phyloP scores from a whole-genome alignment of 2,329 filamentous ascomycete genomes.

The Seiridium cupressi region DNA sequence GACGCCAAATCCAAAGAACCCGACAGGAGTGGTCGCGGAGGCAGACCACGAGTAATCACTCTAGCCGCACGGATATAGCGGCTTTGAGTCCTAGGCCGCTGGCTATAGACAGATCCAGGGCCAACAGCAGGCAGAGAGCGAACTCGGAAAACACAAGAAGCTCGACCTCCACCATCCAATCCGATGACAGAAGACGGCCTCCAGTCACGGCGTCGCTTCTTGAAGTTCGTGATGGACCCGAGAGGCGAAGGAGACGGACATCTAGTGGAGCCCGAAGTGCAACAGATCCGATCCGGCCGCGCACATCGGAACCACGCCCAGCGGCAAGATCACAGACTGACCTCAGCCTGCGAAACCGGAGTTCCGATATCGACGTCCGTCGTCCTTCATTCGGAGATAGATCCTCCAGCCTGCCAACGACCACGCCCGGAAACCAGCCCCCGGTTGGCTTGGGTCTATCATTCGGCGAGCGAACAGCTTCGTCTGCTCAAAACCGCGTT shows the following conservation, averaged over 20 bases:
- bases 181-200: constrained; percentile 51
- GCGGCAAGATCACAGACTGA: constrained; percentile 66
- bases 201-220: constrained; percentile 46
- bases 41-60: constrained; percentile 37
- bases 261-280: constrained; percentile 55
- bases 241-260: constrained; percentile 46
- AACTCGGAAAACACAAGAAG: constrained; percentile 27
- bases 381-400: constrained; percentile 42
- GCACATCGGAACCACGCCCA: constrained; percentile 42
- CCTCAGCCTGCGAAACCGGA: constrained; percentile 44
- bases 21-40: constrained; percentile 46
- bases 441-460: constrained; percentile 2
- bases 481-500: constrained; percentile 16
- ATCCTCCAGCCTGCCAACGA: constrained; percentile 35
- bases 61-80: constrained; percentile 32
- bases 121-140: constrained; percentile 25
- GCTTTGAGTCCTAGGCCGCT: constrained; percentile 23
- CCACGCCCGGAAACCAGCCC: constrained; percentile 14
- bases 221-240: constrained; percentile 47
- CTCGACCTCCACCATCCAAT: constrained; percentile 38
- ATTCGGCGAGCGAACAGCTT: constrained; percentile 25
- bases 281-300: constrained; percentile 44
- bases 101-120: constrained; percentile 19
- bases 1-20: constrained; percentile 66
- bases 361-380: constrained; percentile 32